Base-by-base conservation (phyloP, 2,329 filamentous ascomycete species). In the Drechslerella coelobrocha region DNA sequence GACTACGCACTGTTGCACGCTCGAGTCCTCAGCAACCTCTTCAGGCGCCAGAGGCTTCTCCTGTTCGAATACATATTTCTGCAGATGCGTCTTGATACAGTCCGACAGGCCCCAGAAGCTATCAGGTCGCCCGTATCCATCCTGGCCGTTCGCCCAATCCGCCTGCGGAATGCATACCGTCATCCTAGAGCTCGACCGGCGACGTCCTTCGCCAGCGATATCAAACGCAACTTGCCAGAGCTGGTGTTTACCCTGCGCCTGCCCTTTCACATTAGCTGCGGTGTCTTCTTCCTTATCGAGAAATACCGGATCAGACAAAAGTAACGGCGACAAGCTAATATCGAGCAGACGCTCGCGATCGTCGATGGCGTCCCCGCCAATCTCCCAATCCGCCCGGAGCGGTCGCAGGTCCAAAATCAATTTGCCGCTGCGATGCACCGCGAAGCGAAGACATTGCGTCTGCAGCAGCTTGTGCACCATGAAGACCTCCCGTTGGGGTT, bases 381-480 rank as follows among this genome's bases (percentile, higher is more conserved):
- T 12, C 27, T 53, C 26, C 27, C 27, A 53, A n/a, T 19, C 26
- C 50, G 27, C 9, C 27, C 50, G 19, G 17, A 34, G 31, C 27
- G n/a, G 14, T 6, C 19, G 41, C 19, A 45, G 41, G 41, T 45
- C n/a, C n/a, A 45, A 17, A 14, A 45, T 23, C 2, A 45, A 17
- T 10, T 45, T 23, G 5, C 41, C 41, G 10, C 14, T 45, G 10
- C 41, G 41, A 19, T 21, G 19, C 17, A 45, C 41, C 41, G 14
- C 19, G 41, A 19, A 19, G 2, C 41, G 19, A 2, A 45, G 41
- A 10, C 41, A 45, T 10, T 45, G 41, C 41, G 41, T 45, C 41
- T 45, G 41, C 14, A 45, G 19, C 19, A 45, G 2, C 19, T 45
- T 45, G 21, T 45, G 41, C n/a, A 45, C 41, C 41, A 45, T 45